Base-by-base conservation (phyloP, 2,329 filamentous ascomycete species). In the Periconia digitata region DNA sequence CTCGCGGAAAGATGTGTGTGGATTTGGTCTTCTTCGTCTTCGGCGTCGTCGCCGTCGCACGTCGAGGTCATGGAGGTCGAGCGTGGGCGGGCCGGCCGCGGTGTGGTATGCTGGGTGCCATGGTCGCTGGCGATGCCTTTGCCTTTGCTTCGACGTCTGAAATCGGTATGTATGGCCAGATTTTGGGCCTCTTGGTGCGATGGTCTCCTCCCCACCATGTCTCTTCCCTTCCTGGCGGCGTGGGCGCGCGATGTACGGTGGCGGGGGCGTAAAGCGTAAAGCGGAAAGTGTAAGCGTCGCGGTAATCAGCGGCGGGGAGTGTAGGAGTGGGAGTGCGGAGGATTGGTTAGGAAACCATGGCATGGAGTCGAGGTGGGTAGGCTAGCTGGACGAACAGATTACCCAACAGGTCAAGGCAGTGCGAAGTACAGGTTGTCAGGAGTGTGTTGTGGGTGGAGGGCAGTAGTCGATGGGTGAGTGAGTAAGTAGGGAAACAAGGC, bases 1-100 rank as follows among this genome's bases (percentile, higher is more conserved):
- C 63, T 64, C 36, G 65, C 64, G 7, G 65, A 68, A 29, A 64
- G 58, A 43, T 66, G 58, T 13, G 60, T 62, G 44, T 63, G 54
- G 42, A 50, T 46, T 41, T 54, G 55, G 15, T 65, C 60, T 47
- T 57, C 55, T 41, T 51, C 51, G 5, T 2, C 17, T 21, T 21
- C 38, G n/a, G 13, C 38, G 16, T 22, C 32, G 8, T 63, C 59
- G 46, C 58, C 58, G 37, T 52, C 54, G 3, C 43, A 50, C 20
- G 44, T 47, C 17, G 62, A 62, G 55, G 56, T 63, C 50, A 61
- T 27, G 18, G 63, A 67, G 3, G 50, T 47, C 27, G 50, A 54
- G 50, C 53, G 60, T 49, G 47, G 46, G 43, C 54, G 40, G 45
- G 32, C 22, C 40, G 44, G 12, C 29, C 34, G 46, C 16, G 36